phyloP scores from a whole-genome alignment of 2,329 filamentous ascomycete genomes.

The Penicillium sp. region DNA sequence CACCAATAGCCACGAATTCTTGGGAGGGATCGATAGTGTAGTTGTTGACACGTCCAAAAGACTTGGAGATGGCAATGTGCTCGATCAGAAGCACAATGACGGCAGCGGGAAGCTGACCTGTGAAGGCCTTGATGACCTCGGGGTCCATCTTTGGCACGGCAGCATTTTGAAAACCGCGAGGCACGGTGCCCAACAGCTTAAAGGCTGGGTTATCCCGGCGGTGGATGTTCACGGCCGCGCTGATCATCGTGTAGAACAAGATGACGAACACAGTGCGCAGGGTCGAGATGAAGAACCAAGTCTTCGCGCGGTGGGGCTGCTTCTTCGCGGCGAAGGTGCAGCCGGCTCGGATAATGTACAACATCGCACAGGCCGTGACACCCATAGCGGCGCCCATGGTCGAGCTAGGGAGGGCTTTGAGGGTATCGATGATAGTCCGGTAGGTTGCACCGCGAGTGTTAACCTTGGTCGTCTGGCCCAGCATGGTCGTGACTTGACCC shows the following conservation, averaged over 20 bases:
- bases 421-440: slow-evolving; percentile 75
- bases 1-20: slow-evolving; percentile 90
- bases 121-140: slow-evolving; percentile 68
- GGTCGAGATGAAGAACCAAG: slow-evolving; percentile 88
- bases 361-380: slow-evolving; percentile 73
- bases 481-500: slow-evolving; percentile 78
- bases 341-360: slow-evolving; percentile 72
- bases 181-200: slow-evolving; percentile 73
- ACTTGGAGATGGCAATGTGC: slow-evolving; percentile 96
- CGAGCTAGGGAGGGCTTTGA: slow-evolving; percentile 69
- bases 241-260: slow-evolving; percentile 86
- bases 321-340: slow-evolving; percentile 70
- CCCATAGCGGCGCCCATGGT: slow-evolving; percentile 85
- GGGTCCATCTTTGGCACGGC: slow-evolving; percentile 69
- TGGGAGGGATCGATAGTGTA: slow-evolving; percentile 95
- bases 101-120: slow-evolving; percentile 73
- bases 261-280: slow-evolving; percentile 91
- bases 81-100: slow-evolving; percentile 96
- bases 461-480: slow-evolving; percentile 70
- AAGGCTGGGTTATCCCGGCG: slow-evolving; percentile 67
- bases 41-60: slow-evolving; percentile 93
- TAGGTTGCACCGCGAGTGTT: slow-evolving; percentile 79
- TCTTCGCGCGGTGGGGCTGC: slow-evolving; percentile 68
- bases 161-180: slow-evolving; percentile 82
- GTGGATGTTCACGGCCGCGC: slow-evolving; percentile 77